phyloP scores from a whole-genome alignment of 768 basidiomycete genomes.

The Suillus clintonianus region DNA sequence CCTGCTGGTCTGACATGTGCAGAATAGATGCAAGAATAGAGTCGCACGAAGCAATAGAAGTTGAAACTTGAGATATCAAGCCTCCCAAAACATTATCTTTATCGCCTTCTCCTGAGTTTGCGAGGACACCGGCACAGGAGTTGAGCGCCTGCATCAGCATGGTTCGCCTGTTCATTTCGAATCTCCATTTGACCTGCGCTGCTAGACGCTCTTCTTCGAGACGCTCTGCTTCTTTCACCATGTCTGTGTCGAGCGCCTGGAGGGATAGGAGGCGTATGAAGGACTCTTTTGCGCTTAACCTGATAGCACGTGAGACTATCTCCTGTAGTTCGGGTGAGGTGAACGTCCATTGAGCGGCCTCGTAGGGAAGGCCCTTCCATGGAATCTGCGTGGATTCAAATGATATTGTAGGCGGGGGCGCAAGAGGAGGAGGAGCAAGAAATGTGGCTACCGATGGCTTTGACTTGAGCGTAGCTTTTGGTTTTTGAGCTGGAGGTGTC shows the following conservation, averaged over 20 bases:
- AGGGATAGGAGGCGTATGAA: slow-evolving; percentile 70
- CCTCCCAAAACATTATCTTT: slow-evolving; percentile 39
- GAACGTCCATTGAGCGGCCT: slow-evolving; percentile 66
- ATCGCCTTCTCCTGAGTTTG: slow-evolving; percentile 31
- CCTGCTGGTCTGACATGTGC: slow-evolving; percentile 59
- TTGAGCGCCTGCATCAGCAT: slow-evolving; percentile 74
- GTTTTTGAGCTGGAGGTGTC: slow-evolving; percentile 8
- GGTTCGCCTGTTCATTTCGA: slow-evolving; percentile 63
- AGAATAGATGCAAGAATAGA: slow-evolving; percentile 57
- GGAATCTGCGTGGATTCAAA: slow-evolving; percentile 60
- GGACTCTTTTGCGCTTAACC: slow-evolving; percentile 65
- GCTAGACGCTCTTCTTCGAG: slow-evolving; percentile 51
- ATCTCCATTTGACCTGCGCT: slow-evolving; percentile 68
- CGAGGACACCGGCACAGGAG: slow-evolving; percentile 43
- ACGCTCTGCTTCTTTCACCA: slow-evolving; percentile 61
- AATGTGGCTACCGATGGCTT: slow-evolving; percentile 24
- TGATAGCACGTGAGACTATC: slow-evolving; percentile 72
- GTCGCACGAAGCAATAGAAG: slow-evolving; percentile 61
- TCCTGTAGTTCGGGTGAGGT: slow-evolving; percentile 59
- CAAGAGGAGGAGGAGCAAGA: slow-evolving; percentile 34
- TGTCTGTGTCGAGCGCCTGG: slow-evolving; percentile 58
- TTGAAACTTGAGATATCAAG: slow-evolving; percentile 59
- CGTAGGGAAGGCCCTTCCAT: slow-evolving; percentile 70
- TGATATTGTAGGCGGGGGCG: slow-evolving; percentile 50
- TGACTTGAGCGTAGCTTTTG: slow-evolving; percentile 8